Percentiles rank a stretch among this genome's conserved stretches.
Evolutionary conservation across 371 early-diverging fungal genomes (phyloP).

Genomic region (Coemansia sp.): DNA sequence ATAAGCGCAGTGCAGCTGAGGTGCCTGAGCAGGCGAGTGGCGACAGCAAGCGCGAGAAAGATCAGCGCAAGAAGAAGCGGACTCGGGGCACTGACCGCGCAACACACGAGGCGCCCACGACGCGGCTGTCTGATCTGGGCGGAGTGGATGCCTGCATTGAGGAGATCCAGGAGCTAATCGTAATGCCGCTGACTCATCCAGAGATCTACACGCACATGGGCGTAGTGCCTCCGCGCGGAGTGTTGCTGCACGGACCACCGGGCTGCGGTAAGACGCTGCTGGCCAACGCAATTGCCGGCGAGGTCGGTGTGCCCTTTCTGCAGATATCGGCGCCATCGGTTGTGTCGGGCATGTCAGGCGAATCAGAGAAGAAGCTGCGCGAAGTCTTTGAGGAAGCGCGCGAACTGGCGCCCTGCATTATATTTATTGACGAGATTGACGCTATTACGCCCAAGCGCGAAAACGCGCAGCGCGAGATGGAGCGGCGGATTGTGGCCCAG

Average conservation of each 20-base stretch:
- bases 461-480: constrained; percentile 98
- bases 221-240: constrained; percentile 95
- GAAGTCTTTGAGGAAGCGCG: constrained; percentile 97
- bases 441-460: constrained; percentile 99
- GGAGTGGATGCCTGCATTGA: constrained; percentile 89
- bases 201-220: constrained; percentile 95
- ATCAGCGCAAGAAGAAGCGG: constrained; percentile 24
- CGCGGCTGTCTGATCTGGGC: constrained; percentile 78
- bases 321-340: constrained; percentile 98
- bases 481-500: constrained; percentile 98
- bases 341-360: constrained; percentile 99
- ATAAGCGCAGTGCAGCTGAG: constrained; percentile 19
- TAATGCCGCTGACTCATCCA: constrained; percentile 96
- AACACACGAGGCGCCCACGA: constrained; percentile 55
- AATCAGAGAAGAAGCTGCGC: constrained; percentile 98
- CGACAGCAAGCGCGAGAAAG: constrained; percentile 9
- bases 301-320: constrained; percentile 91
- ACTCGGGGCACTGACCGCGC: constrained; percentile 39
- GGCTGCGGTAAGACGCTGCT: constrained; percentile 99
- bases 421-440: constrained; percentile 99
- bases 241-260: constrained; percentile 98
- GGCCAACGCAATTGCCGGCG: constrained; percentile 98
- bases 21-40: constrained; percentile 23
- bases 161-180: constrained; percentile 94
- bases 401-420: constrained; percentile 87